Base-by-base conservation (phyloP, 2,329 filamentous ascomycete species). In the Exophiala aquamarina region DNA sequence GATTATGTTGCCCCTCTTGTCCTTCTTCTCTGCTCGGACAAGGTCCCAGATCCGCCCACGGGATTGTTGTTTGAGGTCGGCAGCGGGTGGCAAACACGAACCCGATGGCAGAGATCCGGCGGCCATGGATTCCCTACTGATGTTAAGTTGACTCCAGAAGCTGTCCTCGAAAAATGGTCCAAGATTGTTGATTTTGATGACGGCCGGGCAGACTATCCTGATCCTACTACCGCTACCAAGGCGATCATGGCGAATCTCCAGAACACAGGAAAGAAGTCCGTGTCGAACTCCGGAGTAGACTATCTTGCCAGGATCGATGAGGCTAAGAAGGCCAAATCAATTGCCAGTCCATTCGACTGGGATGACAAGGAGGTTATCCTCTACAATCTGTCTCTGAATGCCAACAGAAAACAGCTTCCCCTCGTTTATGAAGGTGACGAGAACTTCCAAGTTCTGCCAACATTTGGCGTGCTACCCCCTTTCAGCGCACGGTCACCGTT, bases 1-100 rank as follows among this genome's bases (percentile, higher is more conserved):
- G 92, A 97, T 66, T 97, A 95, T 71, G 91, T 98, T 68, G 93
- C 93, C 43, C 93, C 93, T 52, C 74, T 97, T 29, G 91, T 98
- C 41, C 83, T 92, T 45, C 83, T 91, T 34, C 86, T 98, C 48
- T 89, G 83, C 67, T 85, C 82, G 11, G 93, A 98, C 74, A 88
- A 89, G 72, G 83, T 90, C 43, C 92, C 93, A 20, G 81, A 87
- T 63, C 82, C 87, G 59, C 81, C 83, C 13, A 96, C 90, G 48
- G 92, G 92, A 56, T 86, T 85, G 43, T 79, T 98, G 38, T 98
- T 90, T 72, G 93, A 98, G 74, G 89, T 92, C 59, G 93, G 93
- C 62, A 93, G 88, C 65, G 93, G 92, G 56, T 98, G 93, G 93
- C 82, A 85, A 62, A 89, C 86, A 55, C 82, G 83, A 67, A 98